Conservation (phyloP, 2,329 filamentous ascomycete species). For the Penicillium paneum region DNA sequence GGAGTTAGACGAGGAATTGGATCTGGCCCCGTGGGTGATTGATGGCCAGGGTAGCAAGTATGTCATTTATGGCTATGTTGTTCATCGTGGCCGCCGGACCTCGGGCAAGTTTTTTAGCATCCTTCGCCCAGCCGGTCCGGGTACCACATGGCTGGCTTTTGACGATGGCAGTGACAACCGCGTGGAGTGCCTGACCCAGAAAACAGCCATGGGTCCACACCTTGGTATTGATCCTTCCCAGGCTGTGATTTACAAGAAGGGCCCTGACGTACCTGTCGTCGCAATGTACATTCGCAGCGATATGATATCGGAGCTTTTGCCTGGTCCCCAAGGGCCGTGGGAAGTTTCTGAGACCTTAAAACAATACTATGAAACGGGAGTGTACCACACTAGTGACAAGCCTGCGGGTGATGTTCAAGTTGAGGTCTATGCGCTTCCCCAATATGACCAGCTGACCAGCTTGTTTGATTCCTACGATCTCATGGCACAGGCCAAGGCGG, state of each 20-base stretch:
- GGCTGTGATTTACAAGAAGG: conserved; percentile 41
- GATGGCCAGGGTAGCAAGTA: conserved; percentile 45
- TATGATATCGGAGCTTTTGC: conserved; percentile 40
- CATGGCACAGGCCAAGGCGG: conserved; percentile 38
- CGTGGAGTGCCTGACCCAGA: conserved; percentile 56
- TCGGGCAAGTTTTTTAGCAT: conserved; percentile 61
- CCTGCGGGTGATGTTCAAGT: conserved; percentile 31
- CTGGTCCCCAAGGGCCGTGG: conserved; percentile 49
- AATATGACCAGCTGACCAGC: conserved; percentile 34
- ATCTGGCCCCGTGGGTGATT: conserved; percentile 39
- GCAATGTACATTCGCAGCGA: conserved; percentile 56
- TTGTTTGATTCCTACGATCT: conserved; percentile 46
- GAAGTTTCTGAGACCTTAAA: conserved; percentile 42
- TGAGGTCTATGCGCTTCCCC: conserved; percentile 40
- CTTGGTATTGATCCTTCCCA: conserved; percentile 47
- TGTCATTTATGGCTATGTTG: conserved; percentile 58
- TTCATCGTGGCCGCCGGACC: conserved; percentile 57
- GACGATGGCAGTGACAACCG: conserved; percentile 55
- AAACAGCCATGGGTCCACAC: conserved; percentile 52
- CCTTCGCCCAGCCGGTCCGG: conserved; percentile 55
- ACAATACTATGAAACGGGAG: conserved; percentile 39
- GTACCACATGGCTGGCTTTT: conserved; percentile 58
- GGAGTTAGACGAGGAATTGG: conserved; percentile 54
- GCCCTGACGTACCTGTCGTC: conserved; percentile 53
- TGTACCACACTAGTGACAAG: conserved; percentile 16